Base-by-base conservation (phyloP, 2,329 filamentous ascomycete genomes). In the Fusarium kyushuense region DNA sequence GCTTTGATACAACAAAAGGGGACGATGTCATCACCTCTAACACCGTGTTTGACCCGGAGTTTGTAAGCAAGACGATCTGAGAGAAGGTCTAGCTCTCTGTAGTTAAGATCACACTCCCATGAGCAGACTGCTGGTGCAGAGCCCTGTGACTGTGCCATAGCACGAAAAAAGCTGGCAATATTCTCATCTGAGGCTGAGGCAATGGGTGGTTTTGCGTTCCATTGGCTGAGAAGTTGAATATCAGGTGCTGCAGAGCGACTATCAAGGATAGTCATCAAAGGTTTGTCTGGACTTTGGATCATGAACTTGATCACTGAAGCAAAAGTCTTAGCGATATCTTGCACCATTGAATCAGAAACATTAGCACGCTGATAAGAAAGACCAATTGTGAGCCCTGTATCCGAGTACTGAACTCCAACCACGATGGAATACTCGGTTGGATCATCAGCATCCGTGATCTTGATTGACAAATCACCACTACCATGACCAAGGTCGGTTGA, bases 351-450 rank as follows among this genome's bases (percentile, higher is more conserved):
- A 19, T 47, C 43, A 6, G 43, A 33, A 33, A 47, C n/a, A 13
- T 12, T 9, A 7, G n/a, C 43, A 9, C 43, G 43, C 35, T 47
- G 29, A 14, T 47, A 13, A 23, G 43, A 47, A 8, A 35, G 29
- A 9, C 43, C 29, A 14, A 46, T 46, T 12, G 6, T 33, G 13
- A 46, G 17, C 5, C 11, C 17, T 13, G 11, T 46, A 12, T 46
- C 29, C n/a, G 43, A 46, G 43, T 46, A 46, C n/a, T 46, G 43
- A 46, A 46, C 43, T 21, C 43, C 43, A 46, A 46, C 27, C 10
- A 46, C 43, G 29, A 46, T 16, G 9, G 43, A 46, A 23, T 46
- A 46, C 27, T 46, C 43, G 6, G 43, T 46, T 13, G 43, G 29
- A 33, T 46, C 43, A 21, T 46, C 43, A 8, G n/a, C 43, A 19